A percentile compares a stretch with the other conserved stretches of the same genome.
Evolutionary conservation across 495 filamentous ascomycete species (phyloP).

Genomic region (Penicillium tannophilum): DNA sequence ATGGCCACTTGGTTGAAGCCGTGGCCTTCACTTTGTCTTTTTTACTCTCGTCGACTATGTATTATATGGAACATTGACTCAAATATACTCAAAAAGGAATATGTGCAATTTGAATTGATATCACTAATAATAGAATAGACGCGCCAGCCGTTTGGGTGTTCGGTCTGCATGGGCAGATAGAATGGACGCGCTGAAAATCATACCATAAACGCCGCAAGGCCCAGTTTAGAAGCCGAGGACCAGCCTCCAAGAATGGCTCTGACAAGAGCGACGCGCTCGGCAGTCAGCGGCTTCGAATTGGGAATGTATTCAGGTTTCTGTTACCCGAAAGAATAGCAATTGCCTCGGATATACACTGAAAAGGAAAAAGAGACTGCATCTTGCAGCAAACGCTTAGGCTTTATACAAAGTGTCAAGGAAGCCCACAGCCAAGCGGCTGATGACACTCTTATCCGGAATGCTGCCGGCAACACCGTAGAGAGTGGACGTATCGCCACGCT

Average conservation of each 20-base stretch:
- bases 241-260: neutral
- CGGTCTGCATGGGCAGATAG: constrained; percentile 1
- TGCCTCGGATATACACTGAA: constrained; percentile 20
- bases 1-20: neutral
- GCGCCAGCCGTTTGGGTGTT: constrained; percentile 14
- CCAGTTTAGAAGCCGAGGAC: constrained; percentile 10
- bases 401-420: constrained; percentile 98
- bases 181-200: constrained; percentile 3
- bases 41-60: constrained; percentile 27
- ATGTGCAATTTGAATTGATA: constrained; percentile 33
- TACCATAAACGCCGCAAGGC: constrained; percentile 12
- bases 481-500: constrained; percentile 73
- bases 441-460: constrained; percentile 91
- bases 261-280: no score
- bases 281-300: neutral
- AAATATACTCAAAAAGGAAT: constrained; percentile 16
- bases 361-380: neutral
- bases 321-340: neutral
- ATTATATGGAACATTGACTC: constrained; percentile 32
- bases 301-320: neutral
- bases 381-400: constrained; percentile 54
- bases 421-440: constrained; percentile 84
- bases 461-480: constrained; percentile 95
- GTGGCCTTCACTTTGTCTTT: neutral
- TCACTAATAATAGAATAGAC: constrained; percentile 21